These are phyloP conservation scores for Boletus patriciae DNA, from an alignment of 768 basidiomycete genomes.

Conservation along the genomic window DNA sequence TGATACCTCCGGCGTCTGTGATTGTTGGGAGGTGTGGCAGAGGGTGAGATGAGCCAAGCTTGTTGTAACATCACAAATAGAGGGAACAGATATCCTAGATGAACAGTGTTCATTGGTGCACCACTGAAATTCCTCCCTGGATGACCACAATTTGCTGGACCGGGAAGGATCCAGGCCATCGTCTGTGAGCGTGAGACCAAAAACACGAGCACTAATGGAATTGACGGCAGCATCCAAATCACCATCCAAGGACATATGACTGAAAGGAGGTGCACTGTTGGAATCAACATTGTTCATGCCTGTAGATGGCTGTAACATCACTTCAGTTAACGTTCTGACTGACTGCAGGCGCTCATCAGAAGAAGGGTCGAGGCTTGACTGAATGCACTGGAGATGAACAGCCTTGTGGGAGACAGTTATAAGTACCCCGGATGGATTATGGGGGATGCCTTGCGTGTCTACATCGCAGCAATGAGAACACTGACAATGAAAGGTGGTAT, in stretches of 20 bases:
- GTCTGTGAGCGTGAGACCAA: neutral
- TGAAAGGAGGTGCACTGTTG: neutral
- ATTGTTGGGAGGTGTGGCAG: neutral
- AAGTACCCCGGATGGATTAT: neutral
- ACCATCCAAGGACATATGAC: neutral
- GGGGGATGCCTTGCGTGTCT: neutral
- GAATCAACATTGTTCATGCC: neutral
- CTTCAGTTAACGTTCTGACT: neutral
- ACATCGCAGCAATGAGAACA: neutral
- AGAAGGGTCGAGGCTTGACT: neutral
- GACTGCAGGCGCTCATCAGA: neutral
- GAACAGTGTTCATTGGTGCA: neutral
- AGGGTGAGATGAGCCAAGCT: neutral
- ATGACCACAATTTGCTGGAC: neutral
- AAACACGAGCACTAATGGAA: neutral
- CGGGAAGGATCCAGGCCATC: neutral
- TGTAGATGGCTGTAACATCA: neutral
- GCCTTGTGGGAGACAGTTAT: neutral
- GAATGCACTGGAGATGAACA: neutral
- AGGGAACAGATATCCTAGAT: neutral
- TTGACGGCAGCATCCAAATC: neutral
- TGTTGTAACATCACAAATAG: neutral
- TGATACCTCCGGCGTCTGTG: neutral
- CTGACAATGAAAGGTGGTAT: neutral
- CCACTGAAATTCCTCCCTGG: neutral